Percentiles rank a stretch among this genome's conserved stretches.
phyloP scores from a whole-genome alignment of 1,139 yeast genomes.

The Wickerhamomyces sp. region DNA sequence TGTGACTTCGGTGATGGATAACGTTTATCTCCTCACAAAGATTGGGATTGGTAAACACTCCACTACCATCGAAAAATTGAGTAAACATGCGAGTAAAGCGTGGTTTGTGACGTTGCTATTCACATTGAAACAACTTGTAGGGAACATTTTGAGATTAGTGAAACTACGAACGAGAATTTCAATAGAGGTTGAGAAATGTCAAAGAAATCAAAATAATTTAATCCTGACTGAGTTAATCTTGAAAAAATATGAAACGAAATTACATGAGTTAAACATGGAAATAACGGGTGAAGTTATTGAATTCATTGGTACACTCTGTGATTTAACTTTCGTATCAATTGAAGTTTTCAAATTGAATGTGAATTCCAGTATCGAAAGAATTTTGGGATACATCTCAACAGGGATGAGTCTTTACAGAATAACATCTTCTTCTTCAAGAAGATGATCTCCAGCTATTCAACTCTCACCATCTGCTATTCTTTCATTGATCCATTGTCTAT shows the following conservation, averaged over 20 bases:
- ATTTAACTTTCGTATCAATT: constrained; percentile 20
- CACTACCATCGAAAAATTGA: constrained; percentile 8
- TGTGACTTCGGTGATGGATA: constrained; percentile 21
- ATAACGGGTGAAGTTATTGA: constrained; percentile 13
- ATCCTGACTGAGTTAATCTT: constrained; percentile 13
- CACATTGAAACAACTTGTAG: constrained; percentile 11
- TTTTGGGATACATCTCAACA: constrained; percentile 18
- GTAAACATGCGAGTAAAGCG: constrained; percentile 18
- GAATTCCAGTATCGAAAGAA: constrained; percentile 15
- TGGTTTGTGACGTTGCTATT: constrained; percentile 23
- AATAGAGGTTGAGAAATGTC: constrained; percentile 17
- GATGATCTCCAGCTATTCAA: not conserved
- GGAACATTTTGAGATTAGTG: constrained; percentile 9
- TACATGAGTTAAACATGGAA: constrained; percentile 14
- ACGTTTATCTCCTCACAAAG: constrained; percentile 18
- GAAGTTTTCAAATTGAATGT: constrained; percentile 20
- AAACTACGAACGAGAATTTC: constrained; percentile 10
- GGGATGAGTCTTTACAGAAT: constrained; percentile 21
- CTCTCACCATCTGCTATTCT: not conserved
- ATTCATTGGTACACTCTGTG: constrained; percentile 17
- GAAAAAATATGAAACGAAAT: constrained; percentile 15
- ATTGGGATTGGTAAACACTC: constrained; percentile 19
- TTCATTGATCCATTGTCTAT: constrained; percentile 9
- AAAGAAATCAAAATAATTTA: constrained; percentile 1
- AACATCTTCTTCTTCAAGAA: constrained; percentile 10